A percentile compares a stretch with the other conserved stretches of the same genome.
Evolutionary conservation across 768 basidiomycete genomes (phyloP).

Genomic region (Naganishia randhawae): DNA sequence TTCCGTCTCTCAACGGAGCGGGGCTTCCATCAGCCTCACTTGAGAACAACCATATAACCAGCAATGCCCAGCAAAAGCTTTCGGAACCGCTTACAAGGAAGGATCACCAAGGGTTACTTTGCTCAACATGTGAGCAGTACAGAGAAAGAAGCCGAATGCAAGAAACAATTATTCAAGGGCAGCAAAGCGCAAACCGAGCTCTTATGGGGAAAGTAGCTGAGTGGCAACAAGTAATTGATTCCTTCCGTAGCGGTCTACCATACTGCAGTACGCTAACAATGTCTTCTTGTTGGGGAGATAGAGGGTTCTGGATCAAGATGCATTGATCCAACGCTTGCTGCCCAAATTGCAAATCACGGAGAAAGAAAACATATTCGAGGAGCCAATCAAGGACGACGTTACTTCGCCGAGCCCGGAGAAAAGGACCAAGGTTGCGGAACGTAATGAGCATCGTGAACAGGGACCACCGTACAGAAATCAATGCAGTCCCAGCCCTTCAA

Average conservation of each 20-base stretch:
- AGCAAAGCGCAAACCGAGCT: slow-evolving; percentile 42
- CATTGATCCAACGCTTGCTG: slow-evolving; percentile 37
- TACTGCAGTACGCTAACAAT: not conserved
- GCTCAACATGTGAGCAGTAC: slow-evolving; percentile 19
- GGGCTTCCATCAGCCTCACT: not conserved
- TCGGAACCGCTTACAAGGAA: not conserved
- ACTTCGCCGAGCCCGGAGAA: not conserved
- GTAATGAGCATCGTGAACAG: not conserved
- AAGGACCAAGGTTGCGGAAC: not conserved
- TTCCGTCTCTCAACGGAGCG: not conserved
- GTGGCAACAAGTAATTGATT: slow-evolving; percentile 42
- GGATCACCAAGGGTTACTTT: not conserved
- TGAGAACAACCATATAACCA: slow-evolving; percentile 14
- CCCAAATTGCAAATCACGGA: not conserved
- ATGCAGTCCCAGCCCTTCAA: not conserved
- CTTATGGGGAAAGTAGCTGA: slow-evolving; percentile 43
- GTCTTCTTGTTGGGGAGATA: not conserved
- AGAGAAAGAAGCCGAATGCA: slow-evolving; percentile 40
- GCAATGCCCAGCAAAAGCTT: slow-evolving; percentile 11
- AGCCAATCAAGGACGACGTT: not conserved
- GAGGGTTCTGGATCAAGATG: slow-evolving; percentile 35
- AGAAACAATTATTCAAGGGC: slow-evolving; percentile 45
- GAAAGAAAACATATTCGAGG: not conserved
- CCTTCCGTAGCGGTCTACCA: not conserved
- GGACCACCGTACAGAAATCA: not conserved